phyloP scores from a whole-genome alignment of 108 stramenopile species.

The Skeletonema costatum region DNA sequence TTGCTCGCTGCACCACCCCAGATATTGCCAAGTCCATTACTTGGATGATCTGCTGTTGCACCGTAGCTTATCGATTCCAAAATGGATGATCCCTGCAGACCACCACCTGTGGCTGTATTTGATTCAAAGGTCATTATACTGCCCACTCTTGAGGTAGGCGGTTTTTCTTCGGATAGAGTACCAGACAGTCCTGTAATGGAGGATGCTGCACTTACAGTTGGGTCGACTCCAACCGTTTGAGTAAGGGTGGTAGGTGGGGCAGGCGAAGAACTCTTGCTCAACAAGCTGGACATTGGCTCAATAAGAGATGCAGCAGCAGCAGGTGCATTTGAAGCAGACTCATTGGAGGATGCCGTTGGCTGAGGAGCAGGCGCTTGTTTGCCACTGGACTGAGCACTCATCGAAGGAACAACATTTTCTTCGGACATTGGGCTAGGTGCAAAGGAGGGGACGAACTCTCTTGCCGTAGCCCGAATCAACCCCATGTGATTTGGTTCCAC shows the following conservation, averaged over 20 bases:
- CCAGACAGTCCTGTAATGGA: constrained; percentile 47
- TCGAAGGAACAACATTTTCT: constrained; percentile 21
- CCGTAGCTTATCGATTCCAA: constrained; percentile 30
- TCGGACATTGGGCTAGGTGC: neutral
- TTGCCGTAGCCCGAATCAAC: constrained; percentile 75
- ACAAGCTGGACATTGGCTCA: constrained; percentile 34
- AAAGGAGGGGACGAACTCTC: constrained; percentile 70
- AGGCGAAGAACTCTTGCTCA: neutral
- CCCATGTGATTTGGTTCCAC: constrained; percentile 52
- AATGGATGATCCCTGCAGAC: constrained; percentile 33
- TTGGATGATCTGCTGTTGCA: neutral
- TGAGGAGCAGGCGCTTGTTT: constrained; percentile 4
- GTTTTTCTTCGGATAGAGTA: constrained; percentile 6
- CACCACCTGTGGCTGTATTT: constrained; percentile 2
- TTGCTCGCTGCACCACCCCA: constrained; percentile 8
- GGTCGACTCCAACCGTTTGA: constrained; percentile 2
- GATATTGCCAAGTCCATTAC: constrained; percentile 11
- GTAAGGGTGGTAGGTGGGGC: constrained; percentile 1
- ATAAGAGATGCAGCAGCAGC: neutral
- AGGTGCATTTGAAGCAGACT: constrained; percentile 7
- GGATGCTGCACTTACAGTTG: constrained; percentile 40
- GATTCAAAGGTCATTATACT: constrained; percentile 45
- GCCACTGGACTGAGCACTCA: constrained; percentile 34
- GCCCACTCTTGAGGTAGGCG: constrained; percentile 34
- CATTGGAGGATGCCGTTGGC: neutral